Evolutionary conservation across 192 early-diverging fungal genomes (phyloP), one percentile per base, ranked within the genome.

Genomic region (Podila epigama): DNA sequence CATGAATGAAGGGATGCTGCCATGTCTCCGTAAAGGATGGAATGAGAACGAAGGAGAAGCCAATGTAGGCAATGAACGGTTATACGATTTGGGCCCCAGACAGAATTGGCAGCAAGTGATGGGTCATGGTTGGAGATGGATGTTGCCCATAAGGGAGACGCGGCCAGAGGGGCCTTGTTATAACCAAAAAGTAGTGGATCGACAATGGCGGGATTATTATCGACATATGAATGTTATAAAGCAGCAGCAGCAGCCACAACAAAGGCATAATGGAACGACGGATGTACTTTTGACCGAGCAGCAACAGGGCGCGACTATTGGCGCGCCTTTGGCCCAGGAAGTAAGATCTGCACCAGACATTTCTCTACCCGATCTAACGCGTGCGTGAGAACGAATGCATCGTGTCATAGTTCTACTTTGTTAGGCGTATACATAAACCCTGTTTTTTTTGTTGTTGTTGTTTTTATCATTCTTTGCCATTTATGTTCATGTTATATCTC

Each of bases 51-150:
- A 84, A 31, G 82, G 83, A 1, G 58, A 69, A 15, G 37, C 63
- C 15, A 68, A 80, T 22, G 58, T 66, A 40, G 60, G 67, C 12
- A 68, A 80, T 41, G 80, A 83, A 32, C 71, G 62, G 31, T 51
- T 83, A 15, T 87, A 78, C 68, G 71, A 83, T 31, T 20, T 81
- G 32, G 81, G 83, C 10, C 70, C 44, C 18, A 57, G 62, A 5
- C 52, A 75, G n/a, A 87, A 87, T 48, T 87, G 85, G 85, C 57
- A 72, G 16, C 66, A 69, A 18, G 66, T 79, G 1, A 84, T 87
- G 85, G 85, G 85, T 6, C 60, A 71, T 36, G 71, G 73, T 2
- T 77, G 66, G 73, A 59, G 50, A 27, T 63, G 66, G 5, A 16
- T 77, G 15, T 51, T 77, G 2, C 73, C 73, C 1, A 40, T 64